Evolutionary conservation across 2,329 filamentous ascomycete species (phyloP), one percentile per base, ranked within the genome.

Genomic region (Fusarium denticulatum): DNA sequence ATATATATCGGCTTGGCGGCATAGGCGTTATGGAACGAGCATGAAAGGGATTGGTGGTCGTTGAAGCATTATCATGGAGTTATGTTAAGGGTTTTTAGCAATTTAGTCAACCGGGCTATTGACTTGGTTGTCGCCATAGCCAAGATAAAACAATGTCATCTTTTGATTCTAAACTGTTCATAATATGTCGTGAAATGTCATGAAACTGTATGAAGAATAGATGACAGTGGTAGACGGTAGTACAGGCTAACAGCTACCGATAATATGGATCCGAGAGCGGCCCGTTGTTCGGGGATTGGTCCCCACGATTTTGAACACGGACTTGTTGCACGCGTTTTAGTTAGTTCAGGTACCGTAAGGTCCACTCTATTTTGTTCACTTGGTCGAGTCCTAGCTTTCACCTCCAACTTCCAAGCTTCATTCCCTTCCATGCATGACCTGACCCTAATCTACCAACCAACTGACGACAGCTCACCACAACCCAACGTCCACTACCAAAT

Each of bases 221-320:
- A 36, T 20, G n/a, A 15, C 39, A n/a, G 42, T 32, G 6, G 32
- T 30, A 37, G 24, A 22, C 39, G 4, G 56, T 58, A 50, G 32
- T 56, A 22, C 11, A 55, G 42, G 32, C 46, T 50, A 53, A 20
- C 49, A 52, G 60, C 40, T 69, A 72, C 67, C 71, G 67, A 43
- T 49, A 30, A 43, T 59, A 59, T 61, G 71, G 71, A 74, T 64
- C 71, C 71, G 67, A 73, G 52, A 72, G 71, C 71, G 71, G 71
- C 71, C 71, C 71, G 71, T 39, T 58, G 52, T 49, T 56, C 46
- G 58, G 60, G 63, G 57, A 74, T 69, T 72, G 63, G 63, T 66
- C 67, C 71, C 70, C 71, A 56, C 43, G 43, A 73, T 60, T 70
- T 28, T 64, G 59, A 65, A 69, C 67, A 56, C 53, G 56, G 24